A percentile compares a stretch with the other conserved stretches of the same genome.
Evolutionary conservation across 1,139 yeast species (phyloP).

Genomic region (Hyphopichia buzzinii): DNA sequence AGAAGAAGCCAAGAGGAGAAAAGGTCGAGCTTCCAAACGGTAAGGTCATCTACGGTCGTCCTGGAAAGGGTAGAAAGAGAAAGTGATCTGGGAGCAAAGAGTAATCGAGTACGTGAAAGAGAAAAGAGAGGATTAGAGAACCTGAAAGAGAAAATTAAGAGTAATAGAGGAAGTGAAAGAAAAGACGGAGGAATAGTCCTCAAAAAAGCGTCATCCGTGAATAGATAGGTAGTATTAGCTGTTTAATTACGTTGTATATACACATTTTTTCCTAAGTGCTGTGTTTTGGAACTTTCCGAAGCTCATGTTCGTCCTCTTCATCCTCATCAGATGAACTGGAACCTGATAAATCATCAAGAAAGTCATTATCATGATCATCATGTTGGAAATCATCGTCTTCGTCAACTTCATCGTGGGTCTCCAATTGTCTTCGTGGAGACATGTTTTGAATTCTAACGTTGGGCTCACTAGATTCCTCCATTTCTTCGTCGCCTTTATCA

Average conservation of each 20-base stretch:
- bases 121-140: too few relatives aligned
- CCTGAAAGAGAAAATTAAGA: conserved; percentile 3
- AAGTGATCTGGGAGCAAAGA: too few relatives aligned
- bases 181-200: too few relatives aligned
- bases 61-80: conserved; percentile 15
- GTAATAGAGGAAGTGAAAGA: not conserved
- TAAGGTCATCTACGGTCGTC: conserved; percentile 52
- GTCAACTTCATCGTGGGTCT: conserved; percentile 22
- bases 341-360: conserved; percentile 37
- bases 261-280: too few relatives aligned
- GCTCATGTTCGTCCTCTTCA: conserved; percentile 20
- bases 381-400: conserved; percentile 19
- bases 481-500: conserved; percentile 17
- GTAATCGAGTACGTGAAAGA: too few relatives aligned
- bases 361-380: conserved; percentile 23
- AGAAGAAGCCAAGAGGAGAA: conserved; percentile 39
- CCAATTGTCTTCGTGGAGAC: conserved; percentile 18
- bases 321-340: conserved; percentile 31
- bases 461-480: conserved; percentile 17
- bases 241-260: too few relatives aligned
- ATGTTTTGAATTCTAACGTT: conserved; percentile 24
- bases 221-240: too few relatives aligned
- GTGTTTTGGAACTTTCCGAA: conserved; percentile 43
- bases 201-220: too few relatives aligned
- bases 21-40: conserved; percentile 59